Conservation (phyloP, 2,329 filamentous ascomycete genomes). For the Penicillium freii region DNA sequence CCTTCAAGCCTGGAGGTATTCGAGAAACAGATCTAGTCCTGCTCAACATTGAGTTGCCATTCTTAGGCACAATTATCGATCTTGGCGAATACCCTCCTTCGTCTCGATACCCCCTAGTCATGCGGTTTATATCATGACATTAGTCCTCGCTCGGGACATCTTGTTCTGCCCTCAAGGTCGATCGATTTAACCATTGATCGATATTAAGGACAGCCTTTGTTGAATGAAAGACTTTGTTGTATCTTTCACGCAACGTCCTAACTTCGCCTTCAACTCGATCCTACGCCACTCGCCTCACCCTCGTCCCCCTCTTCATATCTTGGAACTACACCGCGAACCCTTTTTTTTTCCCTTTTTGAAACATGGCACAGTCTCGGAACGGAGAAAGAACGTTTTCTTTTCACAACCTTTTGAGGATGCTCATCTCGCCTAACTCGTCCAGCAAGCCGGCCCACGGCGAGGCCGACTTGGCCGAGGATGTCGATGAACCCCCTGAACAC, state of each 20-base stretch:
- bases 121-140: constrained; percentile 45
- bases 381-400: constrained; percentile 37
- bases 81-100: constrained; percentile 20
- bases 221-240: constrained; percentile 18
- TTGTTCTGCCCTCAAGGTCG: constrained; percentile 28
- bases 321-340: constrained; percentile 10
- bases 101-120: constrained; percentile 26
- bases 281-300: constrained; percentile 14
- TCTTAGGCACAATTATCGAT: constrained; percentile 16
- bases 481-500: constrained; percentile 82
- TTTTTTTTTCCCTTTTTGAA: constrained; percentile 9
- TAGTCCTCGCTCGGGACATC: constrained; percentile 39
- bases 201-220: constrained; percentile 28
- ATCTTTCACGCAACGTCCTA: constrained; percentile 8
- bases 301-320: not conserved
- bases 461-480: constrained; percentile 69
- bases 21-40: constrained; percentile 9
- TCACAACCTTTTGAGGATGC: constrained; percentile 46
- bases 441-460: constrained; percentile 44
- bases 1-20: constrained; percentile 16
- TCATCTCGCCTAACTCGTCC: constrained; percentile 43
- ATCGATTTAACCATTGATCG: constrained; percentile 29
- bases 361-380: constrained; percentile 35
- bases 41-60: constrained; percentile 17
- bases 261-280: constrained; percentile 14